Percentiles rank a stretch among this genome's conserved stretches.
Conservation (phyloP, 805 yeast genomes). For the Sugiyamaella marilandica region DNA sequence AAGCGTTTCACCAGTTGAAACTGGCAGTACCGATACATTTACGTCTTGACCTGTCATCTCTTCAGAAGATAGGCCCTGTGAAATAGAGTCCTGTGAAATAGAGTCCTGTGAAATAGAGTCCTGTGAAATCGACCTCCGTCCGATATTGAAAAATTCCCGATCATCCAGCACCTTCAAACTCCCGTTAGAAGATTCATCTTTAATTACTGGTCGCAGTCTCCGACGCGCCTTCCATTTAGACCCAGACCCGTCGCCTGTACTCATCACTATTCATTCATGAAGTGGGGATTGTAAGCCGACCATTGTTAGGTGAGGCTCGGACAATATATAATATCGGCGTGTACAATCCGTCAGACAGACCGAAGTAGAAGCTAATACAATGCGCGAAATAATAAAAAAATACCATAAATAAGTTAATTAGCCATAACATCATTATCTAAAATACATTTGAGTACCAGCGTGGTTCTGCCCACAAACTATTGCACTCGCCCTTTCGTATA, state of each 20-base stretch:
- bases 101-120: not conserved
- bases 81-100: too few species aligned
- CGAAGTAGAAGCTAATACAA: too few species aligned
- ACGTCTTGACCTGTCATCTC: too few species aligned
- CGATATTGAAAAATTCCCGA: constrained; percentile 3
- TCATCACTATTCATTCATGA: not conserved
- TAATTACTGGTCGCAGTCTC: constrained; percentile 7
- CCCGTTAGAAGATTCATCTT: not conserved
- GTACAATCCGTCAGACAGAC: too few species aligned
- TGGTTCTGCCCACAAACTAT: constrained; percentile 22
- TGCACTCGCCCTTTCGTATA: constrained; percentile 12
- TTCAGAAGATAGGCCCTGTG: too few species aligned
- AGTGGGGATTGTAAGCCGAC: too few species aligned
- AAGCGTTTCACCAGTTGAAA: too few species aligned
- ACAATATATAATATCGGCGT: too few species aligned
- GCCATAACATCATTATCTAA: constrained; percentile 1
- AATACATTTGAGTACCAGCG: constrained; percentile 25
- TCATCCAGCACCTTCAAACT: constrained; percentile 1
- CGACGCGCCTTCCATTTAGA: constrained; percentile 10
- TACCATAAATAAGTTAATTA: constrained; percentile 1
- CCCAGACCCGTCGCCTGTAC: not conserved
- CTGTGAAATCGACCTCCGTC: not conserved
- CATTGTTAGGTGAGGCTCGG: too few species aligned
- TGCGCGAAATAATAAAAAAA: too few species aligned
- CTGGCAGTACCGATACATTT: too few species aligned